Percentiles rank a stretch among this genome's conserved stretches.
Evolutionary conservation across 371 early-diverging fungal genomes (phyloP).

Genomic region (Mucor ambiguus): DNA sequence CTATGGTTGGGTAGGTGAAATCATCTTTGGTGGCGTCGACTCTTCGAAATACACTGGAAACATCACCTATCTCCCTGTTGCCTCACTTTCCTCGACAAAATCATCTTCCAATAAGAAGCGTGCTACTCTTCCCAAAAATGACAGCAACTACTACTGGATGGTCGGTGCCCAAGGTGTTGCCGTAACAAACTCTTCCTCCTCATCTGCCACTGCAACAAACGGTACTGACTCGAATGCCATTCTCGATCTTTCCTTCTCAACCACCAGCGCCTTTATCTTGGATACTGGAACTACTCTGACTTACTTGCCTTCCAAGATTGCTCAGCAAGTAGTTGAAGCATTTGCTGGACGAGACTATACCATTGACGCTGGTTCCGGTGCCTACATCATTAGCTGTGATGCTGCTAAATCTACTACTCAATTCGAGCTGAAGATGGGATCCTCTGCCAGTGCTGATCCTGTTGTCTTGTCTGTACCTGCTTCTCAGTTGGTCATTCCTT

Average conservation of each 20-base stretch:
- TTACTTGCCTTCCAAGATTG: conserved; percentile 39
- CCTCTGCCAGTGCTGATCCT: conserved; percentile 14
- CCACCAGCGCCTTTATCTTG: conserved; percentile 35
- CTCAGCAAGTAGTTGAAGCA: conserved; percentile 22
- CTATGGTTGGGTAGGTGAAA: conserved; percentile 52
- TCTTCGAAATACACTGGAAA: conserved; percentile 53
- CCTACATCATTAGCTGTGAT: conserved; percentile 31
- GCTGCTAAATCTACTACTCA: conserved; percentile 14
- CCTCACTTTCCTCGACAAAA: conserved; percentile 14
- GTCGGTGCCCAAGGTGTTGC: conserved; percentile 42
- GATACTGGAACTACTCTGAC: conserved; percentile 55
- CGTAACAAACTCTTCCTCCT: conserved; percentile 12
- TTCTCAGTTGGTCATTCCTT: conserved; percentile 42
- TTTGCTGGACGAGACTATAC: conserved; percentile 21
- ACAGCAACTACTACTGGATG: conserved; percentile 49
- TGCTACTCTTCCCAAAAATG: conserved; percentile 4
- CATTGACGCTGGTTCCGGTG: conserved; percentile 24
- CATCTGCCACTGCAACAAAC: background rate
- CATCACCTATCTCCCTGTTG: conserved; percentile 51
- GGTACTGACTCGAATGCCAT: background rate
- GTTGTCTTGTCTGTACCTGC: conserved; percentile 34
- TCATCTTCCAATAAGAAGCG: conserved; percentile 2
- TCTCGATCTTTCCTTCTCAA: background rate
- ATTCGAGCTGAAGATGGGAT: conserved; percentile 26
- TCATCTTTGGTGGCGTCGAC: conserved; percentile 65